A percentile compares a stretch with the other conserved stretches of the same genome.
phyloP scores from a whole-genome alignment of 257 asterid species.

The Lantana camara region DNA sequence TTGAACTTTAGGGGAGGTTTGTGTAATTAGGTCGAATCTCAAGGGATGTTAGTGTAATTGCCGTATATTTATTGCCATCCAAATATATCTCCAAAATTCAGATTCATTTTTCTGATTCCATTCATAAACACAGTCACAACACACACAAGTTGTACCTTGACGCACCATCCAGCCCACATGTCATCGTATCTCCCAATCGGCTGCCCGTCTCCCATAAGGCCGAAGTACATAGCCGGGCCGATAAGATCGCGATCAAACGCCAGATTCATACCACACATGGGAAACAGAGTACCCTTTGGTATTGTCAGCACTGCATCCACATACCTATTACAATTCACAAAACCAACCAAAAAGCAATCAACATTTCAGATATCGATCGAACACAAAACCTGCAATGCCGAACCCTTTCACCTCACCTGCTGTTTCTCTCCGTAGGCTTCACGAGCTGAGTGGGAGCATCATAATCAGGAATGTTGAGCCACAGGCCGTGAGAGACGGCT shows the following conservation, averaged over 20 bases:
- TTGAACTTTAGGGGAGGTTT: too few relatives aligned
- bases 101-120: neutral
- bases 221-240: constrained; percentile 94
- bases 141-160: constrained; percentile 47
- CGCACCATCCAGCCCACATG: constrained; percentile 99
- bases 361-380: neutral
- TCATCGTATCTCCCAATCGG: constrained; percentile 96
- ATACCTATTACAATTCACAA: constrained; percentile 40
- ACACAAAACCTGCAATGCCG: too few relatives aligned
- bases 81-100: too few relatives aligned
- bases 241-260: constrained; percentile 89
- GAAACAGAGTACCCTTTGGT: constrained; percentile 90
- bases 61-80: too few relatives aligned
- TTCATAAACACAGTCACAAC: too few relatives aligned
- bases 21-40: too few relatives aligned
- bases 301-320: constrained; percentile 89
- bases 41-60: too few relatives aligned
- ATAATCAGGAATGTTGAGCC: constrained; percentile 91
- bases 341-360: neutral
- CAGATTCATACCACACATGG: constrained; percentile 95
- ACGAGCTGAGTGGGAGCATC: constrained; percentile 99
- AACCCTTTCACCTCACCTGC: too few relatives aligned
- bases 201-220: constrained; percentile 97
- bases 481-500: too few relatives aligned
- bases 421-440: constrained; percentile 84